phyloP scores from a whole-genome alignment of 1,139 yeast species.

The Chernovozyma aurita region DNA sequence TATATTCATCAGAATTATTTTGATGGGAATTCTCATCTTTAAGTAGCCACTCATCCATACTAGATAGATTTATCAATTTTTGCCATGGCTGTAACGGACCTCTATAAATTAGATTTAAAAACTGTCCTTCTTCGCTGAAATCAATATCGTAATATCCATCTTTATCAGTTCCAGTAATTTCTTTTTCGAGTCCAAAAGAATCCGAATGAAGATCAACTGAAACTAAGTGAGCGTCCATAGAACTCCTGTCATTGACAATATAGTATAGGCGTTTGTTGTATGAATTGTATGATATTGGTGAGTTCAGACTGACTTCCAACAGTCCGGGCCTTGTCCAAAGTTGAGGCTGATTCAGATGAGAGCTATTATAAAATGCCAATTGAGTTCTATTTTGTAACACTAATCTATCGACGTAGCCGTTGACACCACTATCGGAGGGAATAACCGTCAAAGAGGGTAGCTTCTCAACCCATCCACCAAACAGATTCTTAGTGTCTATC shows the following conservation, averaged over 20 bases:
- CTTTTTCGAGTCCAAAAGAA: conserved; percentile 5
- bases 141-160: conserved; percentile 29
- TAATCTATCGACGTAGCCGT: conserved; percentile 71
- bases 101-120: conserved; percentile 45
- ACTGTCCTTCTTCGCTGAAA: conserved; percentile 56
- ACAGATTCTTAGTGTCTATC: conserved; percentile 37
- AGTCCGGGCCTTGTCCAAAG: conserved; percentile 48
- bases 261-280: conserved; percentile 56
- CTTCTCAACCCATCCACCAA: conserved; percentile 56
- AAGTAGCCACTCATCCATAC: conserved; percentile 20
- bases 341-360: conserved; percentile 40
- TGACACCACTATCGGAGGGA: conserved; percentile 16
- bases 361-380: conserved; percentile 59
- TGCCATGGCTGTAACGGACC: conserved; percentile 74
- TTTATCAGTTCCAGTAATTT: conserved; percentile 18
- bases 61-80: conserved; percentile 44
- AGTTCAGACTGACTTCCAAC: conserved; percentile 52
- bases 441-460: conserved; percentile 30
- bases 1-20: conserved; percentile 14
- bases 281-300: conserved; percentile 51
- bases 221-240: conserved; percentile 28
- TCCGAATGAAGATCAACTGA: conserved; percentile 19
- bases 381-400: conserved; percentile 63
- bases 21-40: conserved; percentile 6
- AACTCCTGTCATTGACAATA: conserved; percentile 46